These are phyloP conservation scores for Canariomyces notabilis DNA, from an alignment of 2,329 filamentous ascomycete genomes.

Conservation along the genomic window DNA sequence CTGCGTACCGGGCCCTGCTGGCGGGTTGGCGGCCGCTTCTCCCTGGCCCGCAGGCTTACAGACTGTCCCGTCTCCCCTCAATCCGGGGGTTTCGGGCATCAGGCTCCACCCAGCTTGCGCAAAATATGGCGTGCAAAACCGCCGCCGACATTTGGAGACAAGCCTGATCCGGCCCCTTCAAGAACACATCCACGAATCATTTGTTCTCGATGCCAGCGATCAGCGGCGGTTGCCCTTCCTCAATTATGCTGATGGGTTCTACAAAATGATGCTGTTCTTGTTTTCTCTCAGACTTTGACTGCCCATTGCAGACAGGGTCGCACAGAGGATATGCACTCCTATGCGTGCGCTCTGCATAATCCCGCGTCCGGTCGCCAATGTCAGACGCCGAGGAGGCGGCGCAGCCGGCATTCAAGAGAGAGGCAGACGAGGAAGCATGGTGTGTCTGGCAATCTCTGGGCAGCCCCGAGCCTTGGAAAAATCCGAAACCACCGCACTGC, in stretches of 20 bases:
- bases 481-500: background rate
- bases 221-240: no score
- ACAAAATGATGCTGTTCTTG: background rate
- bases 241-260: no score
- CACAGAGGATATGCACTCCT: background rate
- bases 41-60: background rate
- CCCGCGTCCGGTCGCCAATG: background rate
- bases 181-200: no score
- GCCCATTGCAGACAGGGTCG: background rate
- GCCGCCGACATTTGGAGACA: no score
- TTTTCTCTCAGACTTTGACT: background rate
- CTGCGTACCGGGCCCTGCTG: background rate
- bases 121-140: no score
- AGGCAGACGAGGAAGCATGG: background rate
- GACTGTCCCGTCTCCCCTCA: background rate
- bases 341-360: background rate
- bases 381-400: background rate
- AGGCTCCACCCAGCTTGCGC: no score
- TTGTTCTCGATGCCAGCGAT: no score
- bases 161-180: no score
- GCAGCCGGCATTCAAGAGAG: background rate
- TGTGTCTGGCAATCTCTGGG: background rate
- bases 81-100: background rate
- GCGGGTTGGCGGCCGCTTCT: background rate
- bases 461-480: no score